Percentiles rank a stretch among this genome's conserved stretches.
phyloP scores from a whole-genome alignment of 202 grass and related monocot species.

The Schoenoplectus triqueter region DNA sequence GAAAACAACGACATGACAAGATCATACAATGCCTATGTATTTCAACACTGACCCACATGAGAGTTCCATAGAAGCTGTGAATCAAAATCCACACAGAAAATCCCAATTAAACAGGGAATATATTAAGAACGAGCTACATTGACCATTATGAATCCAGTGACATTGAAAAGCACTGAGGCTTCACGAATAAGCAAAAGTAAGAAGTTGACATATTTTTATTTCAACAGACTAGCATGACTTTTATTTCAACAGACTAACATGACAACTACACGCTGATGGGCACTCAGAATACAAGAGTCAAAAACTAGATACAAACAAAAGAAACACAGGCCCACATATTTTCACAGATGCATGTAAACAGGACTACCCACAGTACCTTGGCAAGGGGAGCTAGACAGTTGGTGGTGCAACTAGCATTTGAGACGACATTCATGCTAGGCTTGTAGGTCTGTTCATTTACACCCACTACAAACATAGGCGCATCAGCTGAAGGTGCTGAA shows the following conservation, averaged over 20 bases:
- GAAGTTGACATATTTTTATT: background rate
- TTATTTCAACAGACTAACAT: background rate
- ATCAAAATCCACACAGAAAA: background rate
- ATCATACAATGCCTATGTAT: background rate
- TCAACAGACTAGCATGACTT: background rate
- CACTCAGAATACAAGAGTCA: background rate
- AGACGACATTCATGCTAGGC: slow-evolving; percentile 86
- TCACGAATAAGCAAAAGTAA: background rate
- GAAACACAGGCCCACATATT: background rate
- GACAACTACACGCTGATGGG: background rate
- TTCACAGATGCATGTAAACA: background rate
- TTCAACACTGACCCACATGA: background rate
- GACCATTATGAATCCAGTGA: background rate
- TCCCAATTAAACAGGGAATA: background rate
- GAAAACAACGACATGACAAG: background rate
- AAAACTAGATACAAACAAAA: background rate
- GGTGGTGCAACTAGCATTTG: slow-evolving; percentile 95
- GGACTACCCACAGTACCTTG: slow-evolving; percentile 53
- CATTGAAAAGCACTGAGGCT: background rate
- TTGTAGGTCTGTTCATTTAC: slow-evolving; percentile 87
- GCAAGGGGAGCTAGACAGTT: slow-evolving; percentile 99
- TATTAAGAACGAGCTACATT: background rate
- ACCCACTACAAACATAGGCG: slow-evolving; percentile 98
- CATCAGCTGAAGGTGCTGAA: slow-evolving; percentile 92
- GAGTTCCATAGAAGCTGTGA: background rate